Evolutionary conservation across 441 rosid species (phyloP).

Genomic region (Rhodomyrtus psidioides): DNA sequence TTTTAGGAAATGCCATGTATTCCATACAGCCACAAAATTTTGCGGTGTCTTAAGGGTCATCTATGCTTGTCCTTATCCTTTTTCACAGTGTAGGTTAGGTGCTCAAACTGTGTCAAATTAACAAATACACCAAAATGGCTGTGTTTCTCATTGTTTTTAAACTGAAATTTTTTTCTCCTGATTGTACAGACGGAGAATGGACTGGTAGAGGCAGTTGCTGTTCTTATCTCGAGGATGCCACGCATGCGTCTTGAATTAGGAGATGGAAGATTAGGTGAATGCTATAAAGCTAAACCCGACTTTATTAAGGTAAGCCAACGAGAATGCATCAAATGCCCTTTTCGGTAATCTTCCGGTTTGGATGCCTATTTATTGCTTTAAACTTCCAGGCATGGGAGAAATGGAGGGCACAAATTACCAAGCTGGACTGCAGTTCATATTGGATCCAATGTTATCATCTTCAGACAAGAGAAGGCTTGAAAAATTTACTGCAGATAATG

Average conservation of each 20-base stretch:
- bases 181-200: slow-evolving; percentile 81
- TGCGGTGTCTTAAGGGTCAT: not conserved
- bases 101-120: not conserved
- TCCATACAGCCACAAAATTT: not conserved
- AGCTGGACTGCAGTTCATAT: slow-evolving; percentile 75
- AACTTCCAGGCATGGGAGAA: slow-evolving; percentile 76
- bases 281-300: slow-evolving; percentile 80
- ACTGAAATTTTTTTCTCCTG: not conserved
- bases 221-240: slow-evolving; percentile 89
- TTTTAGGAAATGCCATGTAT: not conserved
- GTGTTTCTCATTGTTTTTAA: not conserved
- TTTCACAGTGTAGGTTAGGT: not conserved
- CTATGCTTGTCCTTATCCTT: not conserved
- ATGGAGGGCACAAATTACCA: slow-evolving; percentile 84
- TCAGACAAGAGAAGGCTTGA: slow-evolving; percentile 76
- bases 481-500: slow-evolving; percentile 80
- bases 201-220: slow-evolving; percentile 86
- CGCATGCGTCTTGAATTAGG: slow-evolving; percentile 66
- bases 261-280: slow-evolving; percentile 72
- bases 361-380: slow-evolving; percentile 5
- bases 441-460: slow-evolving; percentile 85
- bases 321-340: not conserved
- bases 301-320: slow-evolving; percentile 61
- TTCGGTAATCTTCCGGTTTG: not conserved
- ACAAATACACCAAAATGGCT: not conserved